A percentile compares a stretch with the other conserved stretches of the same genome.
Conservation (phyloP, 106 monocot species). For the Dioscorea alata region DNA sequence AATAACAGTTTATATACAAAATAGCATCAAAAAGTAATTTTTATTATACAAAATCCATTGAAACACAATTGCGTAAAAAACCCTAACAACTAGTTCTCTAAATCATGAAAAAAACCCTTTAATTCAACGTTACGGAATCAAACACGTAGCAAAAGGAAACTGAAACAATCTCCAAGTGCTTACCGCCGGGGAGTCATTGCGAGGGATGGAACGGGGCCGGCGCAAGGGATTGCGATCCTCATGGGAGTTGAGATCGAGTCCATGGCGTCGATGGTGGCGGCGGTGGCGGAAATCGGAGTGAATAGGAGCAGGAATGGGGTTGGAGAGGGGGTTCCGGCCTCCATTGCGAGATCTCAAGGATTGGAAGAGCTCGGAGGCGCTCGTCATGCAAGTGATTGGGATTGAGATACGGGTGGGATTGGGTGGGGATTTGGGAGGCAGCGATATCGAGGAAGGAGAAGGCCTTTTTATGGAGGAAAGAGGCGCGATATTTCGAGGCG, state of each 20-base stretch:
- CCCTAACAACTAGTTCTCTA: background rate
- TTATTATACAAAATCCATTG: no score
- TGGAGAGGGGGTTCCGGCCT: conserved; percentile 1
- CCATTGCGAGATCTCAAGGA: conserved; percentile 30
- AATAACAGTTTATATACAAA: no score
- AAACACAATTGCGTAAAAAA: no score
- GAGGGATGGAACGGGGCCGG: background rate
- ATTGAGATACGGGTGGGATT: background rate
- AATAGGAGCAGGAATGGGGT: background rate
- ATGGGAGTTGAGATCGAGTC: no score
- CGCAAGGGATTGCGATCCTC: no score
- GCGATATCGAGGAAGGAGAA: background rate
- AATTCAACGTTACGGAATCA: background rate
- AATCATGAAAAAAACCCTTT: background rate
- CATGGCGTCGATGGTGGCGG: background rate
- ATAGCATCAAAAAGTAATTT: no score
- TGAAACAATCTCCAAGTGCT: background rate
- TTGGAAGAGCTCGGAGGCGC: conserved; percentile 41
- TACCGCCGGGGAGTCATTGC: background rate
- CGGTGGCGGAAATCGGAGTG: conserved; percentile 9
- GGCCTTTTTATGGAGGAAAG: background rate
- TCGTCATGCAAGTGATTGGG: conserved; percentile 21
- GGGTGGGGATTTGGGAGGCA: background rate
- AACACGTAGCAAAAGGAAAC: background rate
- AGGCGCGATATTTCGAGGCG: background rate